Percentiles rank a stretch among this genome's conserved stretches.
Evolutionary conservation across 352 stramenopile genomes (phyloP).

Genomic region (Globisporangium cylindrosporum): DNA sequence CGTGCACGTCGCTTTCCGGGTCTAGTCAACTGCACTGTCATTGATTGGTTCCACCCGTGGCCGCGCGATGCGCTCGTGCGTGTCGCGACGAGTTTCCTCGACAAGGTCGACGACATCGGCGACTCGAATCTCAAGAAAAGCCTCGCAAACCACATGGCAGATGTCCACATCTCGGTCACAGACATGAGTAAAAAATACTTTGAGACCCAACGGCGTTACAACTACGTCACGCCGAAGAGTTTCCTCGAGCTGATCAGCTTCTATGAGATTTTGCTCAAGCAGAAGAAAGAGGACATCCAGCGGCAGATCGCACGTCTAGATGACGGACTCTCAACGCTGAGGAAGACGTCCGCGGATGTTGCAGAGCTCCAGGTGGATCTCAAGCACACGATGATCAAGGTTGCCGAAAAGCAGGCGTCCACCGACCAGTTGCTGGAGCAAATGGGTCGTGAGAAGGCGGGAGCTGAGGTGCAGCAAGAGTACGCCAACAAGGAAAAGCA

Average conservation of each 20-base stretch:
- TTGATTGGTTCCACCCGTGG: constrained; percentile 99
- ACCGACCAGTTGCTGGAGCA: constrained; percentile 95
- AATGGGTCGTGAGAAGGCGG: constrained; percentile 92
- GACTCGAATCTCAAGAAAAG: constrained; percentile 80
- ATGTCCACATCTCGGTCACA: constrained; percentile 96
- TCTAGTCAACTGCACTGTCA: constrained; percentile 96
- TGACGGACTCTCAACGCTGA: constrained; percentile 94
- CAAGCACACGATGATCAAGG: constrained; percentile 94
- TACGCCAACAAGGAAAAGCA: constrained; percentile 94
- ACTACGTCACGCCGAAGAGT: constrained; percentile 98
- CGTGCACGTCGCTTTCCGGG: constrained; percentile 95
- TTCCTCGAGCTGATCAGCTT: constrained; percentile 98
- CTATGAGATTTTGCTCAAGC: constrained; percentile 96
- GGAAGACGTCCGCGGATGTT: constrained; percentile 96
- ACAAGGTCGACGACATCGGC: constrained; percentile 93
- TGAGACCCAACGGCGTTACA: constrained; percentile 94
- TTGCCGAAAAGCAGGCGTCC: constrained; percentile 95
- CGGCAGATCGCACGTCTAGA: constrained; percentile 95
- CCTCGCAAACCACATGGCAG: constrained; percentile 96
- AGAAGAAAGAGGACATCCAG: constrained; percentile 95
- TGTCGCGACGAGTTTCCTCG: constrained; percentile 94
- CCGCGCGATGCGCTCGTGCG: constrained; percentile 95
- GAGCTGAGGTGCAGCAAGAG: constrained; percentile 92
- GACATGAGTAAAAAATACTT: constrained; percentile 95
- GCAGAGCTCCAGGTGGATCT: constrained; percentile 94